phyloP scores from a whole-genome alignment of 129 eudicot species.

The Chrysanthemum lavandulifolium region DNA sequence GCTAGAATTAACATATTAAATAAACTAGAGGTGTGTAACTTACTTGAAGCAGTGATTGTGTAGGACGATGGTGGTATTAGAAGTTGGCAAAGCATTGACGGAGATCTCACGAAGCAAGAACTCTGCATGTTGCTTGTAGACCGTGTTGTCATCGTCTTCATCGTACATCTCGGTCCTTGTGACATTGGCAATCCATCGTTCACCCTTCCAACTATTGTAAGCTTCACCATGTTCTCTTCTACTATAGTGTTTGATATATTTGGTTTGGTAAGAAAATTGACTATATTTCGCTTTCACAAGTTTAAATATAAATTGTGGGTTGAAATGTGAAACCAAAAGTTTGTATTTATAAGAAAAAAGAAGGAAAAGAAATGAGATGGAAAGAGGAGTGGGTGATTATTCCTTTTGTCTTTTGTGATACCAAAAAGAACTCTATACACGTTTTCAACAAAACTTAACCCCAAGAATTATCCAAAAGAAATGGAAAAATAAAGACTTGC shows the following conservation, averaged over 20 bases:
- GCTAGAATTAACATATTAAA: no score
- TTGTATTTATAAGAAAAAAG: no score
- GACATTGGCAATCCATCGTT: slow-evolving; percentile 54
- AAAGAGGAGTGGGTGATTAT: slow-evolving; percentile 1
- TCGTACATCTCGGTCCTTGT: slow-evolving; percentile 42
- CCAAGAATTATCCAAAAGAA: slow-evolving; percentile 15
- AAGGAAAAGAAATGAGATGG: background rate
- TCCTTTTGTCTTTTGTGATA: slow-evolving; percentile 21
- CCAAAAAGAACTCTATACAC: slow-evolving; percentile 26
- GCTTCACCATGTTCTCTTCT: no score
- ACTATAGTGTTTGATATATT: no score
- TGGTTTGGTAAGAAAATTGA: no score
- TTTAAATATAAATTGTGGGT: no score
- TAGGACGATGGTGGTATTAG: slow-evolving; percentile 36
- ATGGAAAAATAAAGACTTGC: no score
- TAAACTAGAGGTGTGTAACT: slow-evolving; percentile 10
- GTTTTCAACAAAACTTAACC: slow-evolving; percentile 26
- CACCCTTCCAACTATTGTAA: slow-evolving; percentile 37
- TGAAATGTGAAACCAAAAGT: no score
- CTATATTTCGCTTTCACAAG: no score
- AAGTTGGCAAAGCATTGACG: slow-evolving; percentile 44
- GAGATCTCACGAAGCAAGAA: slow-evolving; percentile 52
- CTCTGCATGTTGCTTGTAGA: slow-evolving; percentile 52
- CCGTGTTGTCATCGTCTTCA: slow-evolving; percentile 23
- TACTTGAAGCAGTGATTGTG: slow-evolving; percentile 46